Base-by-base conservation (phyloP, 1,139 yeast genomes). In the Kazachstania sp. region DNA sequence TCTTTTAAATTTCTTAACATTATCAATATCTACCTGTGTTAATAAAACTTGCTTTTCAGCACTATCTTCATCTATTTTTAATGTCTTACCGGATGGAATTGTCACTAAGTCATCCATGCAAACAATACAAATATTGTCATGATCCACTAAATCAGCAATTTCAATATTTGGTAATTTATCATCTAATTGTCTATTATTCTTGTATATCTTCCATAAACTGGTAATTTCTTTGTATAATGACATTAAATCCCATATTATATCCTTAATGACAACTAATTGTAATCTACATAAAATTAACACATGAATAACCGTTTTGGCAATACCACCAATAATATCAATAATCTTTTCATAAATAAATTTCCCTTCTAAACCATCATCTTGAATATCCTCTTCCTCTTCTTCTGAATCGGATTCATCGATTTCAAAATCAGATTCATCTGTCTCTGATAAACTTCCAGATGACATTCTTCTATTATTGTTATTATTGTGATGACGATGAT, bases 231-330 rank as follows among this genome's bases (percentile, higher is more conserved):
- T 73, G 45, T 71, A 68, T 15, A 83, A 67, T 31, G 72, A 71
- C 5, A 74, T 61, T 4, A 75, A 57, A 7, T 90, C 76, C 42
- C 77, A 67, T 56, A 79, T 77, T 12, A 85, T 71, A 45, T 86
- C 94, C 51, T 83, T 79, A 32, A 86, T 62, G 63, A 86, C 72
- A 49, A 83, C 78, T 15, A 86, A 59, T 7, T 94, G 94, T 47
- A 83, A 63, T 18, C 75, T 70, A 12, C 73, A 69, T 37, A 83
- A 71, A 47, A 82, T 66, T 39, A 77, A 74, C 8, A 78, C 66
- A 54, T 84, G 79, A 32, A 79, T 62, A 1, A 63, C 41, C 3
- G 79, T 65, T 45, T 74, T 73, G 43, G 78, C 54, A 1, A 72
- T 53, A 39, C 72, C 69, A 4, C 79, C 71, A 2, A 68, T 46